phyloP scores from a whole-genome alignment of 768 basidiomycete genomes.

The Boletus barrowsii region DNA sequence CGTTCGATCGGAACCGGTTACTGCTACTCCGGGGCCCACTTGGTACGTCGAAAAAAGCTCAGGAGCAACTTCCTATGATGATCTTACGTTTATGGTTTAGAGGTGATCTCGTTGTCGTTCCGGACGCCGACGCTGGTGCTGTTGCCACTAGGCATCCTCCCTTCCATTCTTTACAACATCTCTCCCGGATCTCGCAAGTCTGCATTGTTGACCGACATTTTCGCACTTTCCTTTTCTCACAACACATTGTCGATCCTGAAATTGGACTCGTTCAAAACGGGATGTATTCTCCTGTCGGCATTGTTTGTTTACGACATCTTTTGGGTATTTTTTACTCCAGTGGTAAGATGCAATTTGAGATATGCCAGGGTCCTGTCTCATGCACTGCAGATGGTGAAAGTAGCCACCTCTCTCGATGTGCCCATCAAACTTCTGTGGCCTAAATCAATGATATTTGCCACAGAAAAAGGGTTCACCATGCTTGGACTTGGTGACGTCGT shows the following conservation, averaged over 20 bases:
- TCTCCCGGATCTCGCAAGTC: conserved; percentile 47
- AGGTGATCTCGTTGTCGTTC: conserved; percentile 41
- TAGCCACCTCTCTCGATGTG: conserved; percentile 84
- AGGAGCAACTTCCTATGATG: background rate
- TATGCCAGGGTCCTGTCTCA: background rate
- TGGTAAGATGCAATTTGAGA: conserved; percentile 48
- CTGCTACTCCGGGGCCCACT: conserved; percentile 43
- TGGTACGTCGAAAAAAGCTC: conserved; percentile 34
- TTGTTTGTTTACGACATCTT: conserved; percentile 93
- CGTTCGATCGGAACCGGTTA: conserved; percentile 47
- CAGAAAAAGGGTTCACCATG: conserved; percentile 71
- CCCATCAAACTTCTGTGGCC: conserved; percentile 94
- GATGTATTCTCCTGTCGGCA: conserved; percentile 74
- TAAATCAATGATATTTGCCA: conserved; percentile 53
- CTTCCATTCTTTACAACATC: conserved; percentile 64
- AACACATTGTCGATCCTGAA: conserved; percentile 77
- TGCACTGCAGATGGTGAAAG: conserved; percentile 76
- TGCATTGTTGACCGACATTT: conserved; percentile 71
- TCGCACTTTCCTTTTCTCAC: conserved; percentile 75
- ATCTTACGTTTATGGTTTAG: conserved; percentile 25
- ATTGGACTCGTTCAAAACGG: conserved; percentile 88
- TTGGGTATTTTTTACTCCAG: conserved; percentile 90
- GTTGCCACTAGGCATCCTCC: conserved; percentile 57
- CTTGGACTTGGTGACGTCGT: conserved; percentile 90
- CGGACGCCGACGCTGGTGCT: conserved; percentile 57